Percentiles rank a stretch among this genome's conserved stretches.
Evolutionary conservation across 495 filamentous ascomycete species (phyloP).

Genomic region (Jackrogersella minutella): DNA sequence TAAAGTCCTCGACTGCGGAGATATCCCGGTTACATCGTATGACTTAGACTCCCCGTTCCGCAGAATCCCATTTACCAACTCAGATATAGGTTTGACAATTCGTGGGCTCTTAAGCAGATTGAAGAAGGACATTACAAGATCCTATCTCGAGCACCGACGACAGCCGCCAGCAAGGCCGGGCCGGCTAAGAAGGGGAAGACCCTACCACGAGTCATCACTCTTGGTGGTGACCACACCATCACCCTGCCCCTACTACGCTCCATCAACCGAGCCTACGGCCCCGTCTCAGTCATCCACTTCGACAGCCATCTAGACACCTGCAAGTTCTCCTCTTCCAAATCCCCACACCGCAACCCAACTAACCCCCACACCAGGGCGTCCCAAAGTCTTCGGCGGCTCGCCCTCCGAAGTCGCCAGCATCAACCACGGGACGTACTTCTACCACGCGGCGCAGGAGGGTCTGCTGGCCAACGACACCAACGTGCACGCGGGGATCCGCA

Average conservation of each 20-base stretch:
- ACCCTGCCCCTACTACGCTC: conserved; percentile 80
- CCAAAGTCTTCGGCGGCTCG: conserved; percentile 67
- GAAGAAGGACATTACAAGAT: conserved; percentile 69
- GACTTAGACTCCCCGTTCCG: background rate
- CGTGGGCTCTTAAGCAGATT: conserved; percentile 79
- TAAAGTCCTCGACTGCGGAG: conserved; percentile 81
- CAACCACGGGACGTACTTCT: conserved; percentile 90
- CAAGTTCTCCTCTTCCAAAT: conserved; percentile 63
- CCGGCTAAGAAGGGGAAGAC: conserved; percentile 62
- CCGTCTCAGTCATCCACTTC: conserved; percentile 86
- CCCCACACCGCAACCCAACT: background rate
- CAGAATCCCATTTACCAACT: background rate
- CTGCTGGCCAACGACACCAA: conserved; percentile 73
- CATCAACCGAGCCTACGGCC: conserved; percentile 78
- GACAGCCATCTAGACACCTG: conserved; percentile 86
- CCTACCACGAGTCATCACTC: conserved; percentile 69
- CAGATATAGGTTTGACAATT: conserved; percentile 69
- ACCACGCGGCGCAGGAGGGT: conserved; percentile 78
- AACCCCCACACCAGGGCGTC: conserved; percentile 64
- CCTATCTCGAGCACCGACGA: conserved; percentile 59
- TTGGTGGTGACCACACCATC: conserved; percentile 87
- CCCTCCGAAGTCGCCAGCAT: conserved; percentile 69
- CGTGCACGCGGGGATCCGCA: conserved; percentile 82
- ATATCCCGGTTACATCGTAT: conserved; percentile 81
- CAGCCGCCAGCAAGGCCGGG: conserved; percentile 56